Conservation (phyloP, 768 basidiomycete species). For the Exidia glandulosa region DNA sequence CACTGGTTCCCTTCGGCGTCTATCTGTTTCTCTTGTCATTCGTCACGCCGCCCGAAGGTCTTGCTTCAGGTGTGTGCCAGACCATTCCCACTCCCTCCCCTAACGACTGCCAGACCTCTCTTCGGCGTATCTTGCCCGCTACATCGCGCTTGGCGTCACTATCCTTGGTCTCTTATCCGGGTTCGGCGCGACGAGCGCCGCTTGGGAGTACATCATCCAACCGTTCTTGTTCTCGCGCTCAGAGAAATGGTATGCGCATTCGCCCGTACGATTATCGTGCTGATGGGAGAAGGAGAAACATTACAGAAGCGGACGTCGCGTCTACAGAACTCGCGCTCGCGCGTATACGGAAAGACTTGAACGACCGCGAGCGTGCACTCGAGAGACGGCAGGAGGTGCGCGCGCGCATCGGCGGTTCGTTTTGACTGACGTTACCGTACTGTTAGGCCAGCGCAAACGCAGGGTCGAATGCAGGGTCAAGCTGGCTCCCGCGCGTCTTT, state of each 20-base stretch:
- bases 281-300: background rate
- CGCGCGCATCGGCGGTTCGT: too few relatives aligned
- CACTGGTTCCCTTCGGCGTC: conserved; percentile 38
- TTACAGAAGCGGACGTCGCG: conserved; percentile 10
- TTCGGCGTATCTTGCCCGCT: conserved; percentile 43
- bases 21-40: conserved; percentile 54
- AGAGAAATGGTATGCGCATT: conserved; percentile 9
- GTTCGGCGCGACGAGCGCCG: conserved; percentile 60
- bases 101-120: conserved; percentile 24
- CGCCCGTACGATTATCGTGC: background rate
- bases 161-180: conserved; percentile 75
- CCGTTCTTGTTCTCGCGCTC: conserved; percentile 22
- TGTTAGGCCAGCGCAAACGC: too few relatives aligned
- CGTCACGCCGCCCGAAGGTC: conserved; percentile 45
- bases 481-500: background rate
- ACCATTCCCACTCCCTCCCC: conserved; percentile 2
- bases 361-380: conserved; percentile 8
- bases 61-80: conserved; percentile 9
- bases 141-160: conserved; percentile 66
- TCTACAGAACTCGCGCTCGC: conserved; percentile 9
- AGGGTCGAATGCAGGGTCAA: too few relatives aligned
- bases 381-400: conserved; percentile 1
- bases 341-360: conserved; percentile 10
- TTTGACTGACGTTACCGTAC: too few relatives aligned
- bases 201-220: conserved; percentile 44